These are phyloP conservation scores for Porpolomopsis calyptriformis DNA, from an alignment of 768 basidiomycete species.

Conservation along the genomic window DNA sequence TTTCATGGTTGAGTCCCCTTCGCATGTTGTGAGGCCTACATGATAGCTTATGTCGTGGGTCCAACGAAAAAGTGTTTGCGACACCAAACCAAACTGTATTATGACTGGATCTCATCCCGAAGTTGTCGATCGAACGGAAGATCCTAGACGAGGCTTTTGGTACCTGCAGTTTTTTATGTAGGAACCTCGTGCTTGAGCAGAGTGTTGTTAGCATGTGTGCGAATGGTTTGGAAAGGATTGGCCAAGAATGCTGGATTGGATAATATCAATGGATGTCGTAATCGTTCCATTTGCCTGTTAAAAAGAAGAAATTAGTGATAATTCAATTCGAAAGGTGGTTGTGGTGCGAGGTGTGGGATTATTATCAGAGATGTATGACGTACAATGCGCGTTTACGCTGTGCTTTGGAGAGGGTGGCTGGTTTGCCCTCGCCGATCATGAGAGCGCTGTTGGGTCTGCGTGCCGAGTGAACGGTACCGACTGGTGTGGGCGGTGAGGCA, in stretches of 20 bases:
- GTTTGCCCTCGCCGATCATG: constrained; percentile 60
- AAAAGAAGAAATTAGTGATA: neutral
- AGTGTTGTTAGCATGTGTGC: constrained; percentile 72
- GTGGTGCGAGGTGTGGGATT: constrained; percentile 2
- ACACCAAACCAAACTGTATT: no score
- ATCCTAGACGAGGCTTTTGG: no score
- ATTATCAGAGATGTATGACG: constrained; percentile 19
- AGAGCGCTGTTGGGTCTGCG: constrained; percentile 26
- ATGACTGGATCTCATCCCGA: no score
- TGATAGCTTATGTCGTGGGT: no score
- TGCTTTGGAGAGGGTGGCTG: constrained; percentile 42
- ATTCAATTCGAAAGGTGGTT: no score
- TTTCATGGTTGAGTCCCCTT: no score
- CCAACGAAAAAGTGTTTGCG: no score
- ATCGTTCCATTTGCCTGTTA: constrained; percentile 50
- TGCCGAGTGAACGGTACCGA: no score
- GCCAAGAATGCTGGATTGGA: constrained; percentile 52
- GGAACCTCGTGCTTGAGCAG: constrained; percentile 40
- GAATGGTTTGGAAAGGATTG: constrained; percentile 71
- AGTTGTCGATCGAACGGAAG: no score
- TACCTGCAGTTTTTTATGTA: no score
- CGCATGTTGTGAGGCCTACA: no score
- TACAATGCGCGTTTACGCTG: constrained; percentile 66
- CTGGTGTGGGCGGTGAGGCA: no score
- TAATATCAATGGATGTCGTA: constrained; percentile 61